Base-by-base conservation (phyloP, 345 rosid species). In the Murraya koenigii region DNA sequence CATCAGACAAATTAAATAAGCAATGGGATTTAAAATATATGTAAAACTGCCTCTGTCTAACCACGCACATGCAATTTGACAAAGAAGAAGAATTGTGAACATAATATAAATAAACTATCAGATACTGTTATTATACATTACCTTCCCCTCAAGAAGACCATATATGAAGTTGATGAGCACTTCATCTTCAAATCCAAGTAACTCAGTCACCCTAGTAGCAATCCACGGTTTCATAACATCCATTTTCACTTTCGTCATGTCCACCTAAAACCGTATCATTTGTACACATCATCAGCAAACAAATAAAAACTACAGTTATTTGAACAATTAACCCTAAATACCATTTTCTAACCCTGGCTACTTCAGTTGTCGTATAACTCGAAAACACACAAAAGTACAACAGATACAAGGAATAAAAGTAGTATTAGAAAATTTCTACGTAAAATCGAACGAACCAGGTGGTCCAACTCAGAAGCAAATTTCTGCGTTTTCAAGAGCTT, bases 161-260 rank as follows among this genome's bases (percentile, higher is more conserved):
- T 88, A 97, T 9, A 97, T 93, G 76, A 97, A 97, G 88, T 97
- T 94, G 75, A 97, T 97, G 54, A 97, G 94, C 64, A 97, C 98
- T 86, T 97, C 99, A 72, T 97, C 99, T 81, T 97, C 98, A 60
- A 97, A 94, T 17, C 98, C 99, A 38, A 97, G 93, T 80, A 94
- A 92, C 87, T 94, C 98, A 7, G 97, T 93, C 65, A 93, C 99
- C 84, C 95, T 82, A 69, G 66, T 86, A 47, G 97, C 99, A 83
- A 97, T 93, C 99, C 99, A 97, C 1, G 99, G 99, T 76, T 82
- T 90, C 76, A 97, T 84, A 75, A 93, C 91, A 86, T 96, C 97
- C 94, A 93, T 92, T 92, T 96, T 89, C 88, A 96, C 98, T 85
- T 91, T 94, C 17, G 88, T 84, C 86, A 86, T 85, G 79, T 94